Evolutionary conservation across 1,284 basidiomycete genomes (phyloP), one percentile per base, ranked within the genome.

Genomic region (Apiotrichum sp.): DNA sequence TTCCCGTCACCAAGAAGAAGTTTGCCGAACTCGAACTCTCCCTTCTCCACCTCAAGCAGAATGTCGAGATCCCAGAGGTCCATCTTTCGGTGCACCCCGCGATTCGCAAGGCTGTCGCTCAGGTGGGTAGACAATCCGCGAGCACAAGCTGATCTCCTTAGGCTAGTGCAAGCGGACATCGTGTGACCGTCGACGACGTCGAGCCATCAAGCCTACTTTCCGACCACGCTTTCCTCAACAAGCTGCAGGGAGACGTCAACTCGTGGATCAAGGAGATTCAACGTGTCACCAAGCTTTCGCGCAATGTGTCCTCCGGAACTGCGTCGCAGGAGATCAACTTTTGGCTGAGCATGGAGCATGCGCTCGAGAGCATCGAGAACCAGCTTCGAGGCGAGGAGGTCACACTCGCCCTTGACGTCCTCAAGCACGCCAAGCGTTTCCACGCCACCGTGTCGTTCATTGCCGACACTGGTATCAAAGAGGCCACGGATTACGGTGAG

Each of bases 321-420:
- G 93, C 96, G 1, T 93, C 91, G 1, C 96, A 99, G 69, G 95
- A 98, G 73, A 91, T 98, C 79, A 98, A 98, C 77, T 98, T 98
- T 70, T 98, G 96, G 95, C 79, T 97, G 36, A 89, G 87, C 70
- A 83, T 97, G 77, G 95, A 98, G 72, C 82, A 88, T 52, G 93
- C 93, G 1, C 77, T 98, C 59, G 95, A 98, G 69, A 86, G 84
- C 0, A 97, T 98, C 69, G 93, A 98, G 71, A 79, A 84, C 1
- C 96, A 98, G 71, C 80, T 98, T 53, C 82, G 87, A 59, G 90
- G 89, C 62, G 93, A 97, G 55, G 90, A 93, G 70, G 90, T 98
- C 58, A 85, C 84, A 52, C 85, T 98, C 81, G 93, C 96, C 22
- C 88, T 98, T 82, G 95, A 96, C 62, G 90, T 93, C 62, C 80